These are phyloP conservation scores for Colletotrichum sp. DNA, from an alignment of 2,329 filamentous ascomycete genomes.

Conservation along the genomic window DNA sequence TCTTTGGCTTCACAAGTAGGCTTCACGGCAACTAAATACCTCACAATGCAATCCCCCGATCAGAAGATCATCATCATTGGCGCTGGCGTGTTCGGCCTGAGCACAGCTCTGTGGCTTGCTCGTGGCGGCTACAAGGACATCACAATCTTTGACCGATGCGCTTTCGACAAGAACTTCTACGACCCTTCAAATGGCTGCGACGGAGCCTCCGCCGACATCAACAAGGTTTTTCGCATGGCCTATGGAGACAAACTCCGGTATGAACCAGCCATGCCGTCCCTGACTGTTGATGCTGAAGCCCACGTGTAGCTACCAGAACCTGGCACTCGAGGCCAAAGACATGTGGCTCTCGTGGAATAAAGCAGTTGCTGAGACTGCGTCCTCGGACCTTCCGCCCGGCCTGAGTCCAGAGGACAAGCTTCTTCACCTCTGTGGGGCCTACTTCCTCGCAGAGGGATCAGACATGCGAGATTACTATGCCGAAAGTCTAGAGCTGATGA, in stretches of 20 bases:
- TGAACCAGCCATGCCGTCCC: background rate
- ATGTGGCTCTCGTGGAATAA: slow-evolving; percentile 34
- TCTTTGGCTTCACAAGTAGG: too few relatives aligned
- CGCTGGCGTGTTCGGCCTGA: slow-evolving; percentile 17
- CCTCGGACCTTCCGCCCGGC: slow-evolving; percentile 23
- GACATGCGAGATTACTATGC: slow-evolving; percentile 20
- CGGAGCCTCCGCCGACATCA: slow-evolving; percentile 23
- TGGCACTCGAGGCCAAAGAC: slow-evolving; percentile 34
- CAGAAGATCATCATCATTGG: background rate
- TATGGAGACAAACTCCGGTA: slow-evolving; percentile 14
- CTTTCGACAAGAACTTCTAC: slow-evolving; percentile 20
- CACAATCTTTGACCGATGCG: slow-evolving; percentile 22
- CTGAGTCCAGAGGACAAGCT: slow-evolving; percentile 25
- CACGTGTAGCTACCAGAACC: slow-evolving; percentile 19
- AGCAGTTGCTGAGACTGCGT: slow-evolving; percentile 12
- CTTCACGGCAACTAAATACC: too few relatives aligned
- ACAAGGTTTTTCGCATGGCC: slow-evolving; percentile 23
- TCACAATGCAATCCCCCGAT: background rate
- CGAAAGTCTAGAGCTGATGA: slow-evolving; percentile 21
- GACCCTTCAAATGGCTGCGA: slow-evolving; percentile 19
- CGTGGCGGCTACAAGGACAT: slow-evolving; percentile 20
- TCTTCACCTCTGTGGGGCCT: slow-evolving; percentile 23
- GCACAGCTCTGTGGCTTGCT: slow-evolving; percentile 21
- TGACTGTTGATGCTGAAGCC: background rate
- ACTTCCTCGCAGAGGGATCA: background rate